Evolutionary conservation across 2,329 filamentous ascomycete species (phyloP).

Genomic region (Pleoardoris graminearum): DNA sequence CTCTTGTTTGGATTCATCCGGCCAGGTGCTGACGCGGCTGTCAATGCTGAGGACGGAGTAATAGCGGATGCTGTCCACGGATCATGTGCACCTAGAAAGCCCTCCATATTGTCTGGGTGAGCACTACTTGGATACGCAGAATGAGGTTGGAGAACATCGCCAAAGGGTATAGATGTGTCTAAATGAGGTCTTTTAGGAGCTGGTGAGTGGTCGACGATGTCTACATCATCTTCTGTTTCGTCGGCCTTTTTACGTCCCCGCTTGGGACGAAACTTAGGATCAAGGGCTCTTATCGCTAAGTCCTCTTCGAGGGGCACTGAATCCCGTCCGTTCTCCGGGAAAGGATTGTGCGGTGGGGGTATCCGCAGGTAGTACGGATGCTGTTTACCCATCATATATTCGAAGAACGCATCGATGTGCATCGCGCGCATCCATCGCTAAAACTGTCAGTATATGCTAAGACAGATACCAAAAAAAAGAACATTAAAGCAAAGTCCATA

Average conservation of each 20-base stretch:
- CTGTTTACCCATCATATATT: slow-evolving; percentile 77
- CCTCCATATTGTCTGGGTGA: slow-evolving; percentile 59
- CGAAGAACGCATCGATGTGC: slow-evolving; percentile 94
- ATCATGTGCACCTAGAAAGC: slow-evolving; percentile 45
- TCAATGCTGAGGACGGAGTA: slow-evolving; percentile 44
- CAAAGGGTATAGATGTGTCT: slow-evolving; percentile 54
- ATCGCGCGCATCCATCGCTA: slow-evolving; percentile 96
- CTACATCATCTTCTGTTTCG: slow-evolving; percentile 58
- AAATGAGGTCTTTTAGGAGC: slow-evolving; percentile 64
- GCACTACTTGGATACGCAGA: slow-evolving; percentile 58
- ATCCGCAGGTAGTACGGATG: slow-evolving; percentile 81
- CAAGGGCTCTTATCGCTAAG: slow-evolving; percentile 78
- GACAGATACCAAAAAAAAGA: background rate
- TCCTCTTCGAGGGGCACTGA: slow-evolving; percentile 86
- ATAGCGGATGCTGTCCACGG: slow-evolving; percentile 52
- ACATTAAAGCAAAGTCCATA: background rate
- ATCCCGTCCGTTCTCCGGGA: slow-evolving; percentile 70
- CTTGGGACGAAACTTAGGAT: slow-evolving; percentile 72
- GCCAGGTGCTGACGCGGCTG: slow-evolving; percentile 39
- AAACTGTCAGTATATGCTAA: slow-evolving; percentile 15
- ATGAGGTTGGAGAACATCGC: slow-evolving; percentile 45
- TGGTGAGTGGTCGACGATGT: slow-evolving; percentile 48
- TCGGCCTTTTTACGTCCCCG: slow-evolving; percentile 66
- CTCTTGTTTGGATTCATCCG: slow-evolving; percentile 39
- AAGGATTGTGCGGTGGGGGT: slow-evolving; percentile 65